Conservation (phyloP, 2,329 filamentous ascomycete species). For the Triangularia setosa region DNA sequence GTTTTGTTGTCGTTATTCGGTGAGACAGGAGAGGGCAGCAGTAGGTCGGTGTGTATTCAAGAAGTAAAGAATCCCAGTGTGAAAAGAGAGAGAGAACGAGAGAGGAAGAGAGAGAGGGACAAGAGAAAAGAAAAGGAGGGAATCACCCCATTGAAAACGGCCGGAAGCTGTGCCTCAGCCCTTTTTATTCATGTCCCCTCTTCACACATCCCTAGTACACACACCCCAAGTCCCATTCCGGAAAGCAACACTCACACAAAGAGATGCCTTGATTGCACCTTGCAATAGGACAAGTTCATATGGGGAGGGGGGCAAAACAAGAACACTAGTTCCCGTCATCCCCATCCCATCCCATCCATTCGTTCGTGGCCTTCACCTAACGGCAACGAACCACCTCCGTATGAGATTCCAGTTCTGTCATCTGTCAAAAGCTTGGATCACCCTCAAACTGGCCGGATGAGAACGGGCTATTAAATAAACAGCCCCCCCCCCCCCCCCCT, state of each 20-base stretch:
- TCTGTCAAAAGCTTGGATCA: neutral
- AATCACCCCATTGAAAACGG: neutral
- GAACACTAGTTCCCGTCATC: neutral
- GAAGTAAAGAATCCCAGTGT: neutral
- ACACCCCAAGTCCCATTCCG: neutral
- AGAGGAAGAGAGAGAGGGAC: neutral
- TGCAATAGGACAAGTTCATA: neutral
- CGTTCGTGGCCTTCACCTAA: neutral
- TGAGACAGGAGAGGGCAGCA: no score
- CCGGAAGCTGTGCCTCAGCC: neutral
- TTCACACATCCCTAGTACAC: neutral
- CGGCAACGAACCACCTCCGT: neutral
- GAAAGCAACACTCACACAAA: neutral
- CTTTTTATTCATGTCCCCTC: neutral
- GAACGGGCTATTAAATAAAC: neutral
- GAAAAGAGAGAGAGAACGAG: no score
- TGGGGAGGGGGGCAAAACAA: neutral
- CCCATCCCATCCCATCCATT: neutral
- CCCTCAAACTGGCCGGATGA: neutral
- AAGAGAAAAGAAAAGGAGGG: neutral
- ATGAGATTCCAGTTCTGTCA: neutral
- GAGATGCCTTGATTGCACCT: neutral
- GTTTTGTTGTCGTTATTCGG: neutral
- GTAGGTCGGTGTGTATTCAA: neutral
- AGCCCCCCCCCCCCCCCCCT: neutral